phyloP scores from a whole-genome alignment of 2,329 filamentous ascomycete genomes.

The Ceratocystis smalleyi region DNA sequence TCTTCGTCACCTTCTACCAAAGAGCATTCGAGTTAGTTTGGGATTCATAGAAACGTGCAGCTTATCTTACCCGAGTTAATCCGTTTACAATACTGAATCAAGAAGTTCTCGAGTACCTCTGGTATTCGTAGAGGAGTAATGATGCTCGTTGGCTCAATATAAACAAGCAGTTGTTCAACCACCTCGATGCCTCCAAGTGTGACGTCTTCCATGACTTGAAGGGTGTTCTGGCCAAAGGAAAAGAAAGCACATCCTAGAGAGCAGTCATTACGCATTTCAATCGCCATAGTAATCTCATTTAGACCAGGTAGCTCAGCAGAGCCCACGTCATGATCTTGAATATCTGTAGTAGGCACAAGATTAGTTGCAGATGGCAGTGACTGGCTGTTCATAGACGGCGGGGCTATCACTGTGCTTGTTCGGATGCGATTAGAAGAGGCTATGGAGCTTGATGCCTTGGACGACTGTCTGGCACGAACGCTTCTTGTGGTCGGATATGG shows the following conservation, averaged over 20 bases:
- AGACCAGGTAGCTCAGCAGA: not conserved
- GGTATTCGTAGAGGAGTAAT: conserved; percentile 36
- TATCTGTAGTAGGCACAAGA: not conserved
- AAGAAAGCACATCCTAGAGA: conserved; percentile 78
- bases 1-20: not conserved
- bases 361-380: not conserved
- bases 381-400: not conserved
- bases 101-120: conserved; percentile 23
- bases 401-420: not conserved
- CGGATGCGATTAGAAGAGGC: not conserved
- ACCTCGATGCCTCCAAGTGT: conserved; percentile 51
- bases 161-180: conserved; percentile 44
- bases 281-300: conserved; percentile 36
- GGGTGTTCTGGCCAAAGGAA: conserved; percentile 48
- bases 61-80: conserved; percentile 8
- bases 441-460: not conserved
- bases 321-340: not conserved
- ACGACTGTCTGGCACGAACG: not conserved
- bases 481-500: not conserved
- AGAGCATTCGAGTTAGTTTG: not conserved
- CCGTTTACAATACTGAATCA: conserved; percentile 11
- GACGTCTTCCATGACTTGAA: conserved; percentile 67
- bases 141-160: conserved; percentile 40
- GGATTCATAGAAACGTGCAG: not conserved
- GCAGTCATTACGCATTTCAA: conserved; percentile 56